Evolutionary conservation across 805 yeast genomes (phyloP), one percentile per base, ranked within the genome.

Genomic region (Saccharomycopsis babjevae): DNA sequence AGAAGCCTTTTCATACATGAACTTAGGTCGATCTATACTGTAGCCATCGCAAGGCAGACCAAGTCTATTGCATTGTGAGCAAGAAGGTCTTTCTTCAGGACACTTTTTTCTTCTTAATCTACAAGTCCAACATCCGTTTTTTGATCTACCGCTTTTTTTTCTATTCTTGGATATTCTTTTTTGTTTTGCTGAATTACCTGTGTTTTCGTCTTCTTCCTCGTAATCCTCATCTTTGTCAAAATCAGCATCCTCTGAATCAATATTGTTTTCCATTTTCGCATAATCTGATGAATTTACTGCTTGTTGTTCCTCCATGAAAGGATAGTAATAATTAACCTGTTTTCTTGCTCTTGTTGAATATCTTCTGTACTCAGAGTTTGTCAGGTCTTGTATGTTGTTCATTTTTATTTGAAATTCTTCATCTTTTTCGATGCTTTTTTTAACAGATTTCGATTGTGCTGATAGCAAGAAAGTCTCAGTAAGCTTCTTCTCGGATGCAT

Each of bases 41-140:
- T 83, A 85, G 8, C 82, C 82, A 67, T 82, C 85, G 70, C 94
- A 87, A 1, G 66, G 67, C 22, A 87, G 69, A 7, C 83, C 82
- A 25, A 87, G 73, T 57, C 84, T 72, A 1, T 66, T 66, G 70
- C 94, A 87, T 65, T 82, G 83, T 7, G 69, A 68, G 68, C 94
- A 87, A 4, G 61, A 67, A 0, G 92, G 91, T 65, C 75, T 77
- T 62, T 82, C 82, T 67, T 83, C 89, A 1, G 88, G 80, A 67
- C 93, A 87, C 65, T 85, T 82, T 69, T 87, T 87, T 65, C 88
- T 84, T 46, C 94, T 77, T 18, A 85, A 71, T 61, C 92, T 72
- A 68, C 93, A 87, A 5, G 89, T 87, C 93, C 93, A 87, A 68
- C 94, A 87, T 0, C 92, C 92, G 36, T 75, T 74, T 62, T 79